These are phyloP conservation scores for Teratosphaeria destructans DNA, from an alignment of 2,329 filamentous ascomycete species.

Conservation along the genomic window DNA sequence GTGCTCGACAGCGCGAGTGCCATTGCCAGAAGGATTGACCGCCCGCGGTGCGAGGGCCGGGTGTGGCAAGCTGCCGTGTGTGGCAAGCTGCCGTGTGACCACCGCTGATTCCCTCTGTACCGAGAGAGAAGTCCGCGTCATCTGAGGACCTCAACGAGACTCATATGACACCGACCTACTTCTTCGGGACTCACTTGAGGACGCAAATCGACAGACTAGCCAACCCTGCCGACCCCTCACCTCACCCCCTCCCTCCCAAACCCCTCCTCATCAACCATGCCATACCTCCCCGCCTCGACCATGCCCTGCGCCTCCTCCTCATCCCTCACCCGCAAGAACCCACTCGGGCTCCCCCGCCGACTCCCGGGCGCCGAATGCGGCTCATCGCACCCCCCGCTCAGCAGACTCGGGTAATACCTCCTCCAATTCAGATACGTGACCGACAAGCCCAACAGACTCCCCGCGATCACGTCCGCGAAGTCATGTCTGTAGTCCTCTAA, in stretches of 20 bases:
- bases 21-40: no score
- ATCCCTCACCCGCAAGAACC: conserved; percentile 32
- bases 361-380: conserved; percentile 34
- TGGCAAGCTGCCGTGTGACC: no score
- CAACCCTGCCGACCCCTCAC: background rate
- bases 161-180: no score
- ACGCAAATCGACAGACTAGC: no score
- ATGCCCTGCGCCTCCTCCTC: conserved; percentile 31
- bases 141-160: no score
- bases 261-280: conserved; percentile 6
- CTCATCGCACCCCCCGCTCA: conserved; percentile 40
- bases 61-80: no score
- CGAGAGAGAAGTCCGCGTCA: no score
- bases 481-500: conserved; percentile 56
- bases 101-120: no score
- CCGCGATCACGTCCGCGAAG: conserved; percentile 50
- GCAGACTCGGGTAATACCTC: conserved; percentile 48
- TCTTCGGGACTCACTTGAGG: no score
- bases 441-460: conserved; percentile 43
- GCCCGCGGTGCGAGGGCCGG: no score
- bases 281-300: conserved; percentile 3
- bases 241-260: conserved; percentile 3
- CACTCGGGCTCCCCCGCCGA: conserved; percentile 10
- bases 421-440: conserved; percentile 50
- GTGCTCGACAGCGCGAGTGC: no score